These are phyloP conservation scores for Aspergillus quadricinctus DNA, from an alignment of 2,329 filamentous ascomycete species.

Conservation along the genomic window DNA sequence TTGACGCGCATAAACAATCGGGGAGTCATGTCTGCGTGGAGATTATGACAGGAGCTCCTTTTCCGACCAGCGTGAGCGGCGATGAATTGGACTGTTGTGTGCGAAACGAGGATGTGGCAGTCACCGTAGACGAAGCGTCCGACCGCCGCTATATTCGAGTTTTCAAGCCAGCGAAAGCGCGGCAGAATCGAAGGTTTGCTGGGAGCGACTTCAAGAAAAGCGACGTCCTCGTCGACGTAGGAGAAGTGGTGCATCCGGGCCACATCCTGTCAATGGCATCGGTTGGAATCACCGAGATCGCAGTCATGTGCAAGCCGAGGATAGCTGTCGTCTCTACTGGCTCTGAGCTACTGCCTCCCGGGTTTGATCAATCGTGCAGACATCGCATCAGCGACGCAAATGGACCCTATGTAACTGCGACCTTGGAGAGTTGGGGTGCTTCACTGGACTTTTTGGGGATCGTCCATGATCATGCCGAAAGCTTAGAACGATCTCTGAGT, in stretches of 20 bases:
- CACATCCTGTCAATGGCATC: slow-evolving; percentile 24
- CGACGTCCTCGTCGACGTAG: slow-evolving; percentile 12
- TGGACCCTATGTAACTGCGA: slow-evolving; percentile 20
- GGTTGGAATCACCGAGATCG: slow-evolving; percentile 12
- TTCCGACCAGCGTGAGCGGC: slow-evolving; percentile 13
- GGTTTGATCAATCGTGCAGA: background rate
- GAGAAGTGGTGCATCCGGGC: slow-evolving; percentile 10
- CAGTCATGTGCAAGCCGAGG: slow-evolving; percentile 10
- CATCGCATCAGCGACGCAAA: slow-evolving; percentile 19
- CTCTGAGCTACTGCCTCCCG: slow-evolving; percentile 5
- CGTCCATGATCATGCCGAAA: slow-evolving; percentile 12
- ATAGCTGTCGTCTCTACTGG: slow-evolving; percentile 20
- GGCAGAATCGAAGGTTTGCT: slow-evolving; percentile 18
- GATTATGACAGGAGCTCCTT: slow-evolving; percentile 29
- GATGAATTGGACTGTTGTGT: slow-evolving; percentile 17
- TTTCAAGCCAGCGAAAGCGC: slow-evolving; percentile 10
- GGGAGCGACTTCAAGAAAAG: slow-evolving; percentile 17
- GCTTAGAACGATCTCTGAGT: background rate
- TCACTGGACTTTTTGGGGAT: slow-evolving; percentile 19
- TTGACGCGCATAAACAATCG: background rate
- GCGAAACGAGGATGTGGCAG: slow-evolving; percentile 13
- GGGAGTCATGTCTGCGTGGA: slow-evolving; percentile 19
- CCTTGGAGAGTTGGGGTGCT: slow-evolving; percentile 9
- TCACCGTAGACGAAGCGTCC: background rate
- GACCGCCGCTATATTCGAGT: slow-evolving; percentile 9